Evolutionary conservation across 2,329 filamentous ascomycete species (phyloP), one percentile per base, ranked within the genome.

Genomic region (Paecilomyces niveus): DNA sequence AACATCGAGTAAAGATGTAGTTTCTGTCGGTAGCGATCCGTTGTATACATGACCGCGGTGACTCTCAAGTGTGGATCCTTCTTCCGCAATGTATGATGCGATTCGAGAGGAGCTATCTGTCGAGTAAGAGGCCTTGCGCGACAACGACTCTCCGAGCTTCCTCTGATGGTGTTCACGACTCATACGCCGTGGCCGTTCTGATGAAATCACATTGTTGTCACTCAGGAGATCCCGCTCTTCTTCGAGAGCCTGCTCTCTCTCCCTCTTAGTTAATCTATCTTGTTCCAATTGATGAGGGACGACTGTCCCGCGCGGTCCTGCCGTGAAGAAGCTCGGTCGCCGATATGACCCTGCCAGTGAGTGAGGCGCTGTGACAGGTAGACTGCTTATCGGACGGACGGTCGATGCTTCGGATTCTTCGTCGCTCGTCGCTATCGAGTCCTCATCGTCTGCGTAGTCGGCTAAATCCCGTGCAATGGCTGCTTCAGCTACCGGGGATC

Each of bases 261-360:
- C 84, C 62, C 77, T 76, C 62, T 80, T 80, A 2, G 76, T 79
- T 53, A 84, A 61, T 53, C 74, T 74, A 35, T 77, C 77, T 58
- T 77, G 73, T 11, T 79, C 78, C 51, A 63, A 61, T 24, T 63
- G 64, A 56, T 71, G 68, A 9, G 85, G 84, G 26, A 90, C 82
- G 59, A 95, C 80, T 3, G 88, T 83, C 3, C 88, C 87, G 57
- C 90, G 81, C 1, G 85, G 82, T 24, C 87, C 87, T 11, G 88
- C 89, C 60, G 84, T 89, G 31, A 94, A 86, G 68, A 87, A 89
- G 64, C 86, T 89, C 0, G 91, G 90, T 53, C 91, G 84, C 57
- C 89, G 85, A 75, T 94, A 96, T 32, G 84, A 84, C 35, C 83
- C 81, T 18, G 81, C 79, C 76, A 88, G 80, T 15, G 84, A 83